Base-by-base conservation (phyloP, 2,329 filamentous ascomycete genomes). In the Annulohypoxylon truncatum region DNA sequence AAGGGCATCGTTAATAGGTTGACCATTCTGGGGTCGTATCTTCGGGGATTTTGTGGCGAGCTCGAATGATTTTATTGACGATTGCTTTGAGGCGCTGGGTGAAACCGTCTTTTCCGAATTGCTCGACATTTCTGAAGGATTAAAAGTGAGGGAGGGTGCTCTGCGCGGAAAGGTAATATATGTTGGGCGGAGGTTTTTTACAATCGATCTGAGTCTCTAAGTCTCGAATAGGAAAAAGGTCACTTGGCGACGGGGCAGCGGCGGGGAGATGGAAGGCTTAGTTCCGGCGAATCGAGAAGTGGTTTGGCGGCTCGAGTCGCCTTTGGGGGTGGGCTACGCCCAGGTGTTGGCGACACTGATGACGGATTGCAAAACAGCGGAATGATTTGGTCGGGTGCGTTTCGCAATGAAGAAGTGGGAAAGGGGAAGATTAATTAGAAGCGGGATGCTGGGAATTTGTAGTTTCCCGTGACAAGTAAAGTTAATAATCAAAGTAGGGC, bases 41-140 rank as follows among this genome's bases (percentile, higher is more conserved):
- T 68, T 76, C 18, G 76, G 73, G 31, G 76, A 71, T 64, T 69
- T 71, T 58, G 75, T 72, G 28, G 75, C 56, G 48, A 72, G 64
- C 24, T 77, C 76, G 51, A 76, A 66, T 8, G 76, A 78, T 61
- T 74, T 76, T 51, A 78, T 74, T 10, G 76, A 78, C 2, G 76
- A 78, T 35, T 76, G 74, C 42, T 75, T 75, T 2, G 76, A 77
- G 58, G 66, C 72, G 54, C 66, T 76, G 47, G 75, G 74, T 26
- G 75, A 77, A 26, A 69, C 66, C 47, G 75, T 74, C 66, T 73
- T 76, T 60, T 77, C 74, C 40, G 75, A 77, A 59, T 63, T 68
- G 72, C 69, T 76, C 74, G 76, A 74, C 76, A 77, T 78, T 65
- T 72, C 74, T 51, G 69, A 64, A 50, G 18, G 38, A 29, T 58